These are phyloP conservation scores for Myxozyma sirexii DNA, from an alignment of 805 yeast species.

Conservation along the genomic window DNA sequence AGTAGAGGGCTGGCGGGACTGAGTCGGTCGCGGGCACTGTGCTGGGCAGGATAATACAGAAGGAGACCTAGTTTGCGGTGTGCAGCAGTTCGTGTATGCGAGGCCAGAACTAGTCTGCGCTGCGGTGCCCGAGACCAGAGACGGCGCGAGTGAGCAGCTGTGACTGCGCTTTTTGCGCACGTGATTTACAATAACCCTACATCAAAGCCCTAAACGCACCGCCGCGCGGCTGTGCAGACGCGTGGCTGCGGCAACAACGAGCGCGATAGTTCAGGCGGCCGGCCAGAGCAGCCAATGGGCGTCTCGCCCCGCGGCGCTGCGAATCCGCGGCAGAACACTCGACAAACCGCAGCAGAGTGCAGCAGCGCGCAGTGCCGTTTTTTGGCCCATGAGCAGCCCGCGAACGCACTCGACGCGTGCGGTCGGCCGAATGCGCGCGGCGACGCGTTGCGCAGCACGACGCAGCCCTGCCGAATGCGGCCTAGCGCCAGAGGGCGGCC, in stretches of 20 bases:
- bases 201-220: neutral
- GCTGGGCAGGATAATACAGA: neutral
- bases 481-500: slow-evolving; percentile 3
- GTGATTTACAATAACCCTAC: neutral
- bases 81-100: neutral
- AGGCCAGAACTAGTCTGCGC: neutral
- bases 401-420: too few species aligned
- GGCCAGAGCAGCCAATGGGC: neutral
- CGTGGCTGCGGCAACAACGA: too few species aligned
- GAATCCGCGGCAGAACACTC: too few species aligned
- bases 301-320: too few species aligned
- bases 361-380: too few species aligned
- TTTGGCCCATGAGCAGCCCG: too few species aligned
- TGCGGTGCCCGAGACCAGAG: too few species aligned
- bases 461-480: slow-evolving; percentile 12
- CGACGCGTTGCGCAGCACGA: slow-evolving; percentile 16
- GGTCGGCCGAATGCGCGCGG: neutral
- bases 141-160: neutral
- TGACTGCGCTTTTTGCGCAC: neutral
- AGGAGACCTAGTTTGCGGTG: too few species aligned
- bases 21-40: neutral
- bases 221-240: too few species aligned
- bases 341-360: too few species aligned
- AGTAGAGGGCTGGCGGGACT: neutral
- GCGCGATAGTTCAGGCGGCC: too few species aligned